Conservation (phyloP, 257 asterid species). For the Jaltomata sinuosa region DNA sequence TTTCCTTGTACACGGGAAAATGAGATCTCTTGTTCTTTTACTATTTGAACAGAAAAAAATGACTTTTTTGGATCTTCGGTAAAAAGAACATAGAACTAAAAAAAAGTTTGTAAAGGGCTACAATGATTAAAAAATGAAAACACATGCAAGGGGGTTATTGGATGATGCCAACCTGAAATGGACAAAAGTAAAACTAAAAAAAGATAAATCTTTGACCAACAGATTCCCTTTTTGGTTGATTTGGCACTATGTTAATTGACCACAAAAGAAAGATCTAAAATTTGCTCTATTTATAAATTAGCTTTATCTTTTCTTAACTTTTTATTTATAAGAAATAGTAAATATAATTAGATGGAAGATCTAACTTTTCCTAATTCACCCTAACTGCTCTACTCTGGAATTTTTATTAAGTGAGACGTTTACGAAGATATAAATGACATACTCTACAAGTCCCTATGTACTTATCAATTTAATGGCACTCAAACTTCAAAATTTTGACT, state of each 20-base stretch:
- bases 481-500: neutral
- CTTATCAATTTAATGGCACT: neutral
- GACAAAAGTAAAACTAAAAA: neutral
- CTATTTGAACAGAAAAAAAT: too few species aligned
- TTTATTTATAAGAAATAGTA: too few species aligned
- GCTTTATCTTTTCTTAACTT: too few species aligned
- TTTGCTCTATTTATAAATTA: neutral
- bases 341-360: too few species aligned
- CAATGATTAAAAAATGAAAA: neutral
- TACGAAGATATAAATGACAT: neutral
- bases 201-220: neutral
- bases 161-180: neutral
- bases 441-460: neutral
- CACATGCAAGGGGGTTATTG: neutral
- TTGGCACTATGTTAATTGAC: neutral
- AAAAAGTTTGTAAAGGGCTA: too few species aligned
- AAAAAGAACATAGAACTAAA: too few species aligned
- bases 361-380: too few species aligned
- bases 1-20: neutral
- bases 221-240: neutral
- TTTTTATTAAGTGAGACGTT: too few species aligned
- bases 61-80: too few species aligned
- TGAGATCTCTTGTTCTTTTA: too few species aligned
- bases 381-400: too few species aligned
- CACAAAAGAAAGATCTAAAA: neutral